Evolutionary conservation across 352 stramenopile genomes (phyloP), one percentile per base, ranked within the genome.

Genomic region (Phytopythium chamaehyphon): DNA sequence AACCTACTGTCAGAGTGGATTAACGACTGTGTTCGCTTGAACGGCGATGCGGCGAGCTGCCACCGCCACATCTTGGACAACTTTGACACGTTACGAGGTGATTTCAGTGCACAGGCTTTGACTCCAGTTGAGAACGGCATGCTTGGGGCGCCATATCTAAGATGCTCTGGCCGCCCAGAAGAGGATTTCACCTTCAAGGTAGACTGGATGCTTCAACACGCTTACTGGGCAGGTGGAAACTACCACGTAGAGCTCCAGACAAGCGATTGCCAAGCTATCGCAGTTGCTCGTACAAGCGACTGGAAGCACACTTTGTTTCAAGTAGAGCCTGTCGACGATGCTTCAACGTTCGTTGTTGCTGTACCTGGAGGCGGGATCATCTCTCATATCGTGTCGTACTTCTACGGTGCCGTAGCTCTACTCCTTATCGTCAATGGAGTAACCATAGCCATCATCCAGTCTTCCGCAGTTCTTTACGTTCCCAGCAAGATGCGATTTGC

Each of bases 181-280:
- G 23, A 49, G 3, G 23, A 15, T 14, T 77, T 77, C 47, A n/a
- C 64, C 24, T 73, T 61, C 51, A 53, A 56, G 11, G 61, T 57
- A 2, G 67, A 76, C 35, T 31, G 69, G 36, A 61, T 73, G 47
- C 44, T 71, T 11, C 48, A 64, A 4, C 61, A 73, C 40, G 56
- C 54, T 1, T 73, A 66, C 40, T 76, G 63, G 67, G 54, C 63
- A 21, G 67, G 67, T 1, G 58, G 62, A 6, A 69, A 49, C 28
- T 66, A 61, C 23, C 59, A 69, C 38, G 35, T 76, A 6, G 59
- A 72, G 49, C 39, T 72, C 6, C 64, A 77, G 28, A 69, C 24
- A n/a, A 73, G 64, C 40, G 48, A 57, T 10, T 77, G 64, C 54
- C 40, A 48, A 5, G 67, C 64, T 1, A 10, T 43, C 9, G 54